A percentile compares a stretch with the other conserved stretches of the same genome.
phyloP scores from a whole-genome alignment of 2,329 filamentous ascomycete genomes.

The Exophiala sideris region DNA sequence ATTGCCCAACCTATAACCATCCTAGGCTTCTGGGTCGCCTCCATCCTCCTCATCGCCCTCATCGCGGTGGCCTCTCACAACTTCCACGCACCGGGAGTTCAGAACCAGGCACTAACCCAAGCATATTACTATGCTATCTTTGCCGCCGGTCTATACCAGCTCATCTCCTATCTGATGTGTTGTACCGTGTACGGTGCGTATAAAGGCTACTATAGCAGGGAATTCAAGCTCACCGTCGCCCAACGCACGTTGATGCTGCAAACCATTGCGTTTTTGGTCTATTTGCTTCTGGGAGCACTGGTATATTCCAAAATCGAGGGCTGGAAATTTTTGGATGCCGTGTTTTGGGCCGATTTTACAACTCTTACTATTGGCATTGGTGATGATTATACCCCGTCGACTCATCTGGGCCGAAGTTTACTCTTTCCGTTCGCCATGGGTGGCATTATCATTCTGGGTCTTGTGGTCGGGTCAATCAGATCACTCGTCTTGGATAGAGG shows the following conservation, averaged over 20 bases:
- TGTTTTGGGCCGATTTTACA: constrained; percentile 57
- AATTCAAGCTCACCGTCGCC: constrained; percentile 54
- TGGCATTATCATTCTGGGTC: constrained; percentile 53
- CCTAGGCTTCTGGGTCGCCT: constrained; percentile 56
- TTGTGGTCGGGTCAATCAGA: constrained; percentile 53
- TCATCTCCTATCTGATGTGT: constrained; percentile 54
- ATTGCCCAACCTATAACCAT: constrained; percentile 60
- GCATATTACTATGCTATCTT: constrained; percentile 61
- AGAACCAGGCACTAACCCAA: constrained; percentile 50
- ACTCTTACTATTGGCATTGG: constrained; percentile 56
- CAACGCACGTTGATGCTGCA: constrained; percentile 53
- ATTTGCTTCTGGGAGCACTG: constrained; percentile 38
- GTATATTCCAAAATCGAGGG: constrained; percentile 45
- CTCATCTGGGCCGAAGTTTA: constrained; percentile 48
- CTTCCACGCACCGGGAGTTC: constrained; percentile 38
- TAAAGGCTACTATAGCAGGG: constrained; percentile 52
- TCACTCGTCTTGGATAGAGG: constrained; percentile 39
- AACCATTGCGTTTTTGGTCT: constrained; percentile 41
- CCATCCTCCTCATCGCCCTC: constrained; percentile 52
- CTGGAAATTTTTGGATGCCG: constrained; percentile 53
- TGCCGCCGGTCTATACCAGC: constrained; percentile 55
- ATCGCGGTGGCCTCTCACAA: constrained; percentile 42
- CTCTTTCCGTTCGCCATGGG: constrained; percentile 55
- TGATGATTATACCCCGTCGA: constrained; percentile 49
- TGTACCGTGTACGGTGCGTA: constrained; percentile 56